These are phyloP conservation scores for Mangifera indica DNA, from an alignment of 345 rosid species.

Conservation along the genomic window DNA sequence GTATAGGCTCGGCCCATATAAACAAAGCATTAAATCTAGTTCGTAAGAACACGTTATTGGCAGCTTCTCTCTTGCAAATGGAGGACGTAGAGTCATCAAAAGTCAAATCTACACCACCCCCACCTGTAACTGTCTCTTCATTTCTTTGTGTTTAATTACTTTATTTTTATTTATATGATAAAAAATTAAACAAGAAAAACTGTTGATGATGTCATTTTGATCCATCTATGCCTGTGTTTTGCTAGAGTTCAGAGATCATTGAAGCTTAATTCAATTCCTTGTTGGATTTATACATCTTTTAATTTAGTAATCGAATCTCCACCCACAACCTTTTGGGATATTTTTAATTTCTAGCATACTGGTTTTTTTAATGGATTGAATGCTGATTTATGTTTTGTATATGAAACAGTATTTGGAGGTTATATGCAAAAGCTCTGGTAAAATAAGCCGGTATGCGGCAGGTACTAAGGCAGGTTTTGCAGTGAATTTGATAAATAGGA, in stretches of 20 bases:
- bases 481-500: constrained; percentile 66
- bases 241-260: not conserved
- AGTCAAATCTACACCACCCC: not conserved
- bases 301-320: not conserved
- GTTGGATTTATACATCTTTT: not conserved
- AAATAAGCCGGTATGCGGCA: constrained; percentile 53
- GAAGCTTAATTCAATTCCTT: not conserved
- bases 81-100: constrained; percentile 10
- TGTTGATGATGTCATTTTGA: not conserved
- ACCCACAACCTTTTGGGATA: not conserved
- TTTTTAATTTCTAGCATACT: not conserved
- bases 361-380: not conserved
- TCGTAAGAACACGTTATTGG: constrained; percentile 3
- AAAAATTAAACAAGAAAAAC: not conserved
- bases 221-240: not conserved
- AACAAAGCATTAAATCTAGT: not conserved
- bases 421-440: constrained; percentile 49
- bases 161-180: not conserved
- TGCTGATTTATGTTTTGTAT: not conserved
- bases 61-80: constrained; percentile 14
- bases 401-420: constrained; percentile 66
- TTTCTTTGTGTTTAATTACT: not conserved
- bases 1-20: not conserved
- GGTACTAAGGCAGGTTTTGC: constrained; percentile 85
- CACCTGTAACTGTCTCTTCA: not conserved